phyloP scores from a whole-genome alignment of 805 yeast genomes.

The Ogataea methanolica region DNA sequence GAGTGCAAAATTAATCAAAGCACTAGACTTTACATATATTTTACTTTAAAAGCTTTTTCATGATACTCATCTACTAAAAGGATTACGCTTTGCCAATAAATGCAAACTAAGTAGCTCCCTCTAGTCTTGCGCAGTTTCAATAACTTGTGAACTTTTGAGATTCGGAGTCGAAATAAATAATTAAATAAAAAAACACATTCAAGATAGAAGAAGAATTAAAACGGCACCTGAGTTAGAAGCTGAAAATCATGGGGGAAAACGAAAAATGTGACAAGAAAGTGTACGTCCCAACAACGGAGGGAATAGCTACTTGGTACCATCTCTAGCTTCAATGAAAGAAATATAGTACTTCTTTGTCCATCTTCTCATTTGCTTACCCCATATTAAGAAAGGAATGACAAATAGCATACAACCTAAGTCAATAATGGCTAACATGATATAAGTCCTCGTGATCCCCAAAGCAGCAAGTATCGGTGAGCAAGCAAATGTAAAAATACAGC shows the following conservation, averaged over 20 bases:
- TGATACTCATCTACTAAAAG: too few relatives aligned
- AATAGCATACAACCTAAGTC: conserved; percentile 48
- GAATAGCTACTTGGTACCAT: conserved; percentile 25
- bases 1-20: too few relatives aligned
- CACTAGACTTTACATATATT: too few relatives aligned
- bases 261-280: too few relatives aligned
- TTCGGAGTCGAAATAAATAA: not conserved
- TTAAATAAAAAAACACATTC: not conserved
- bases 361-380: conserved; percentile 33
- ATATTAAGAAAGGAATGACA: conserved; percentile 43
- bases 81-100: too few relatives aligned
- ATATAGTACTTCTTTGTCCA: conserved; percentile 56
- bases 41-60: too few relatives aligned
- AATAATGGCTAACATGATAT: conserved; percentile 55
- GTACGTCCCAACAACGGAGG: too few relatives aligned
- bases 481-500: conserved; percentile 62
- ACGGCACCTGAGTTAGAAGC: not conserved
- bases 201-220: not conserved
- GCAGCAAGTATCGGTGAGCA: conserved; percentile 58
- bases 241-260: too few relatives aligned
- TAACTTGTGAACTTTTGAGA: not conserved
- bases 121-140: too few relatives aligned
- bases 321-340: conserved; percentile 49
- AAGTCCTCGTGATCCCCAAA: conserved; percentile 54
- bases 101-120: too few relatives aligned